phyloP scores from a whole-genome alignment of 352 stramenopile genomes.

The Phytophthora sojae region DNA sequence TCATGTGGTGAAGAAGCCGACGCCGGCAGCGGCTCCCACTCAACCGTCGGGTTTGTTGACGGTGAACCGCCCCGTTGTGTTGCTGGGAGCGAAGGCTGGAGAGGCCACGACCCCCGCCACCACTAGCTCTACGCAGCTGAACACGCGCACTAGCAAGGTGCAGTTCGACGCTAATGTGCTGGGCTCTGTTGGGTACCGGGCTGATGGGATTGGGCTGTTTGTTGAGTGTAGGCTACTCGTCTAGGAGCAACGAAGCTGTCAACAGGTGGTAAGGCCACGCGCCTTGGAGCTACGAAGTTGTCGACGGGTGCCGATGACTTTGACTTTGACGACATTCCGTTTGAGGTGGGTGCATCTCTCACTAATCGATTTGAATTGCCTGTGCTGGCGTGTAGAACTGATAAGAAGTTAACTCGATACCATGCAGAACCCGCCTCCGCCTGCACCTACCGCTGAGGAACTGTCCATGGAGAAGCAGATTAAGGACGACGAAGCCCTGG shows the following conservation, averaged over 20 bases:
- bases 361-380: not conserved
- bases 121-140: slow-evolving; percentile 53
- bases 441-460: slow-evolving; percentile 40
- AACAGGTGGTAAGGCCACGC: slow-evolving; percentile 53
- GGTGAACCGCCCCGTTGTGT: slow-evolving; percentile 74
- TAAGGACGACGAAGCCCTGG: slow-evolving; percentile 87
- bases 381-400: not conserved
- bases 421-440: slow-evolving; percentile 70
- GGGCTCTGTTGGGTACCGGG: not conserved
- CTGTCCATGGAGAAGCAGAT: slow-evolving; percentile 77
- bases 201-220: not conserved
- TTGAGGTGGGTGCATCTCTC: slow-evolving; percentile 54
- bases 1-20: slow-evolving; percentile 28
- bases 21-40: slow-evolving; percentile 23
- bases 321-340: slow-evolving; percentile 91
- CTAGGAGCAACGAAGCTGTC: slow-evolving; percentile 47
- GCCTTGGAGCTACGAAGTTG: slow-evolving; percentile 80
- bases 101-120: slow-evolving; percentile 53
- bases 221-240: slow-evolving; percentile 30
- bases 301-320: slow-evolving; percentile 73
- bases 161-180: not conserved
- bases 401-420: not conserved
- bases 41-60: slow-evolving; percentile 49
- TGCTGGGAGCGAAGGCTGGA: slow-evolving; percentile 61
- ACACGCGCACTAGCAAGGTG: slow-evolving; percentile 68